phyloP scores from a whole-genome alignment of 1,139 yeast species.

The Hemisphaericaspora xylofermentans region DNA sequence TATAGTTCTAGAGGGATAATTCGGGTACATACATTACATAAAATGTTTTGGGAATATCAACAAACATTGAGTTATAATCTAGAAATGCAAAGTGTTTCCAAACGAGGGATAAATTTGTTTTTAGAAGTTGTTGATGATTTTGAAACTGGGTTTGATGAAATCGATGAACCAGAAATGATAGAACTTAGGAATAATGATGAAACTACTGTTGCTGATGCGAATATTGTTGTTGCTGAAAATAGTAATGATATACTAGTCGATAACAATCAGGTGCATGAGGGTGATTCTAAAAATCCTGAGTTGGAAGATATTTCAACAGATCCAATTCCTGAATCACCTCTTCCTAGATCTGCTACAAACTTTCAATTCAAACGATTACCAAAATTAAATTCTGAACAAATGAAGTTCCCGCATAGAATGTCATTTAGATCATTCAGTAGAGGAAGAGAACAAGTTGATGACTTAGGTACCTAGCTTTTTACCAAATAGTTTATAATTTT shows the following conservation, averaged over 20 bases:
- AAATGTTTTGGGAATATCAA: constrained; percentile 9
- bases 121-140: constrained; percentile 6
- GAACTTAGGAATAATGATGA: background rate
- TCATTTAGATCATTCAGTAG: constrained; percentile 2
- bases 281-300: constrained; percentile 1
- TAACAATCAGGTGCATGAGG: background rate
- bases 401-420: constrained; percentile 2
- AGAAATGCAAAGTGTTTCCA: constrained; percentile 11
- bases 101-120: constrained; percentile 11
- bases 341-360: background rate
- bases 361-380: constrained; percentile 1
- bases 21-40: constrained; percentile 9
- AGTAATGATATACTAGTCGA: background rate
- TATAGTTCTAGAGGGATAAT: constrained; percentile 12
- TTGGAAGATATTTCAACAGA: constrained; percentile 1
- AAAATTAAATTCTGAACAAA: background rate
- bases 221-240: background rate
- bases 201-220: background rate
- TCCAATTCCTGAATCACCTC: background rate
- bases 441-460: background rate
- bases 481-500: background rate
- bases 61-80: constrained; percentile 4
- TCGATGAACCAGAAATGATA: constrained; percentile 1
- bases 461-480: background rate
- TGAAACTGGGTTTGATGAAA: background rate